Evolutionary conservation across 148 eudicot species (phyloP).

Genomic region (Spergularia marina): DNA sequence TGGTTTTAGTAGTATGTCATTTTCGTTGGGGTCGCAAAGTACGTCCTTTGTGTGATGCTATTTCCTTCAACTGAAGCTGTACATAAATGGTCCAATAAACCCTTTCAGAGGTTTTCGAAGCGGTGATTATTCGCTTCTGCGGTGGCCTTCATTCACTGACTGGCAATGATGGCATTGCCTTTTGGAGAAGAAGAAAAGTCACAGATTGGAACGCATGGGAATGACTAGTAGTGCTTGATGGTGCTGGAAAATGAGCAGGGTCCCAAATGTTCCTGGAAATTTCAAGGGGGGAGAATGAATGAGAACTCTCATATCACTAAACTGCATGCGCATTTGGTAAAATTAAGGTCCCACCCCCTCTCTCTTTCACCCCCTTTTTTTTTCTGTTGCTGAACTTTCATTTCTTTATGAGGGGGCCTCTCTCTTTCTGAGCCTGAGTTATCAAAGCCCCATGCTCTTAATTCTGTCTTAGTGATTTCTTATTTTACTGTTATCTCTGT

Average conservation of each 20-base stretch:
- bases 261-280: slow-evolving; percentile 29
- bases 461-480: slow-evolving; percentile 20
- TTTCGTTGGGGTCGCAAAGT: slow-evolving; percentile 7
- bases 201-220: slow-evolving; percentile 41
- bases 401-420: slow-evolving; percentile 16
- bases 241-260: slow-evolving; percentile 27
- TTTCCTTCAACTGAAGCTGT: slow-evolving; percentile 10
- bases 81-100: slow-evolving; percentile 32
- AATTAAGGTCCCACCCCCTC: slow-evolving; percentile 41
- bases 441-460: slow-evolving; percentile 21
- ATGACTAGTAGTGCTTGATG: slow-evolving; percentile 33
- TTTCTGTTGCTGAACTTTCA: slow-evolving; percentile 29
- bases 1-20: background rate
- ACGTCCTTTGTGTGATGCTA: background rate
- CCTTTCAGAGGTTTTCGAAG: background rate
- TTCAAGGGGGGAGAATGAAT: slow-evolving; percentile 4
- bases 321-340: slow-evolving; percentile 60
- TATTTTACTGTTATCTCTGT: slow-evolving; percentile 12
- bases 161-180: slow-evolving; percentile 38
- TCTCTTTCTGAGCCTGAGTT: slow-evolving; percentile 24
- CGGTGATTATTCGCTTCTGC: background rate
- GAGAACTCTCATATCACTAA: slow-evolving; percentile 10
- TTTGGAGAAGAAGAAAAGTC: slow-evolving; percentile 33
- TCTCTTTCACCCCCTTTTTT: slow-evolving; percentile 21
- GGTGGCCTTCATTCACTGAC: slow-evolving; percentile 5